Evolutionary conservation across 2,329 filamentous ascomycete species (phyloP).

Genomic region (Xylaria sp.): DNA sequence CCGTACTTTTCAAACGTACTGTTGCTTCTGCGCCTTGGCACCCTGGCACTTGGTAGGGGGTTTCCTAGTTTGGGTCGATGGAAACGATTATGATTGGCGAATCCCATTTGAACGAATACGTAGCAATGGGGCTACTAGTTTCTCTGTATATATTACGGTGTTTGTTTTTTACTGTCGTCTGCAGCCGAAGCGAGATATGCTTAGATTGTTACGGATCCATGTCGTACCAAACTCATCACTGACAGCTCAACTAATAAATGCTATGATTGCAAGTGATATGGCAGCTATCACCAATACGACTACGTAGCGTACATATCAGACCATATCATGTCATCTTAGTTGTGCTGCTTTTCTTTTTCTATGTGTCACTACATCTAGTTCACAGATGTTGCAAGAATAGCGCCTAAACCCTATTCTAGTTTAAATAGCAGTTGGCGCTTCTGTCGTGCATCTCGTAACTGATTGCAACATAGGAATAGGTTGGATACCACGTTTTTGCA

Average conservation of each 20-base stretch:
- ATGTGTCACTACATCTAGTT: neutral
- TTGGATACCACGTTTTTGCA: slow-evolving; percentile 16
- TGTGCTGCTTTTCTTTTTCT: neutral
- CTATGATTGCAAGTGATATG: slow-evolving; percentile 12
- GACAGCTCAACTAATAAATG: slow-evolving; percentile 17
- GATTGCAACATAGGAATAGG: slow-evolving; percentile 31
- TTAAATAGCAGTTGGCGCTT: neutral
- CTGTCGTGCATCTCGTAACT: slow-evolving; percentile 30
- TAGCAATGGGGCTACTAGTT: slow-evolving; percentile 20
- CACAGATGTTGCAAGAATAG: neutral
- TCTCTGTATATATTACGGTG: neutral
- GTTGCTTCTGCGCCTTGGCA: slow-evolving; percentile 26
- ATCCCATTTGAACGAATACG: slow-evolving; percentile 7
- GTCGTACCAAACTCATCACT: neutral
- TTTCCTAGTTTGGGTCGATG: slow-evolving; percentile 15
- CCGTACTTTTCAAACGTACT: neutral
- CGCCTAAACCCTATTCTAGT: neutral
- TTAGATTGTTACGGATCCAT: slow-evolving; percentile 6
- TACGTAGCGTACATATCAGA: slow-evolving; percentile 14
- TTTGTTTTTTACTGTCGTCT: slow-evolving; percentile 5
- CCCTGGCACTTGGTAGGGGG: slow-evolving; percentile 7
- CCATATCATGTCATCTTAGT: slow-evolving; percentile 23
- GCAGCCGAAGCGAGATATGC: slow-evolving; percentile 16
- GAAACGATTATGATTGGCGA: slow-evolving; percentile 25
- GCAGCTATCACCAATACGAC: slow-evolving; percentile 15